Evolutionary conservation across 225 moss, liverwort and hornwort species (phyloP), one percentile per base, ranked within the genome.

Genomic region (Sphagnum tenellum): DNA sequence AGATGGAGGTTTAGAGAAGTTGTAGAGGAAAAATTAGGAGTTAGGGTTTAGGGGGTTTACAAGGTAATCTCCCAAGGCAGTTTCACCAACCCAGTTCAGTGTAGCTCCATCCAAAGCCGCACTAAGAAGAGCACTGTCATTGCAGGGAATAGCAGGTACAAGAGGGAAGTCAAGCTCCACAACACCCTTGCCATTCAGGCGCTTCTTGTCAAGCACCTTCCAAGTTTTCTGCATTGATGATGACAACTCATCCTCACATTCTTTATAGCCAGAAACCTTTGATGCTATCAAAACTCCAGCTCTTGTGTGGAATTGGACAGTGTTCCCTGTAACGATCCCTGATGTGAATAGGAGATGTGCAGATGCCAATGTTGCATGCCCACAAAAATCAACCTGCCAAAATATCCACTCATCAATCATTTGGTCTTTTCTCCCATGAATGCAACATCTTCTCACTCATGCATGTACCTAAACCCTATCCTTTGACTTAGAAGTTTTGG

Each of bases 291-390:
- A 69, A 62, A 70, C 67, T 46, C 86, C 90, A 64, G 76, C 83
- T 73, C 66, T 90, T 57, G 85, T 89, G 56, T 93, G 90, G 65
- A 98, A 98, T 47, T 85, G 64, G 44, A 78, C 81, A 50, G 76
- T 75, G 44, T 92, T 77, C 63, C 92, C 92, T 67, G 82, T 82
- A 70, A 93, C 96, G 54, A 92, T 72, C 57, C 90, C 90, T 44
- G 90, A 88, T 46, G 90, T 81, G 64, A 98, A 98, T 70, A 98
- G 63, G 72, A 98, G 72, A 63, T 98, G 93, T 6, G 96, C 70
- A 53, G 69, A 81, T 7, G 87, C 87, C 62, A 87, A 63, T 6
- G 87, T 83, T 49, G 63, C 87, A 61, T 87, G 87, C 50, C 87
- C 87, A 69, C 87, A 87, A 14, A 83, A 60, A 9, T 77, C 76